phyloP scores from a whole-genome alignment of 345 rosid species.

The Syzygium aqueum region DNA sequence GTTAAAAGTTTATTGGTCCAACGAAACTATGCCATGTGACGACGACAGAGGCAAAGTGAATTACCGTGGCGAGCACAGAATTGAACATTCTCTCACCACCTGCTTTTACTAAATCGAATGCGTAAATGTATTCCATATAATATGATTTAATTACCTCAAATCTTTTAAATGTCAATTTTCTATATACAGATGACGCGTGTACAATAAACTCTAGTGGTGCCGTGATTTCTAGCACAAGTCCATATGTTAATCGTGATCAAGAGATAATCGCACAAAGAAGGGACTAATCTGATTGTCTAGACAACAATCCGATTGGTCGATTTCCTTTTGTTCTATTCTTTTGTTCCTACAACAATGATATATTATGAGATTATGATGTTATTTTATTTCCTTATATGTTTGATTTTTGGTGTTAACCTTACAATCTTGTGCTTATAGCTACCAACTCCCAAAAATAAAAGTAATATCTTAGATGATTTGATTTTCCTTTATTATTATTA shows the following conservation, averaged over 20 bases:
- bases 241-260: rapidly evolving
- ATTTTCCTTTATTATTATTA: not conserved
- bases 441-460: not conserved
- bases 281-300: not conserved
- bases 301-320: not conserved
- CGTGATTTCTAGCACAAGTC: not conserved
- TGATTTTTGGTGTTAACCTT: not conserved
- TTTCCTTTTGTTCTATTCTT: not conserved
- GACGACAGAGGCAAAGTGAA: not conserved
- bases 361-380: not conserved
- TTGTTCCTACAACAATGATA: not conserved
- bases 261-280: rapidly evolving
- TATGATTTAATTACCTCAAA: not conserved
- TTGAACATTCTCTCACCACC: not conserved
- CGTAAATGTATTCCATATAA: not conserved
- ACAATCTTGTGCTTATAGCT: not conserved
- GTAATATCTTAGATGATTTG: not conserved
- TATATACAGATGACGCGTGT: rapidly evolving
- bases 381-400: not conserved
- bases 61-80: not conserved
- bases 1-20: not conserved
- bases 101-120: not conserved
- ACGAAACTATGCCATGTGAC: not conserved
- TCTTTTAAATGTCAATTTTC: rapidly evolving
- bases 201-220: not conserved